A percentile compares a stretch with the other conserved stretches of the same genome.
Conservation (phyloP, 208 protist species). For the Leishmania turanica region DNA sequence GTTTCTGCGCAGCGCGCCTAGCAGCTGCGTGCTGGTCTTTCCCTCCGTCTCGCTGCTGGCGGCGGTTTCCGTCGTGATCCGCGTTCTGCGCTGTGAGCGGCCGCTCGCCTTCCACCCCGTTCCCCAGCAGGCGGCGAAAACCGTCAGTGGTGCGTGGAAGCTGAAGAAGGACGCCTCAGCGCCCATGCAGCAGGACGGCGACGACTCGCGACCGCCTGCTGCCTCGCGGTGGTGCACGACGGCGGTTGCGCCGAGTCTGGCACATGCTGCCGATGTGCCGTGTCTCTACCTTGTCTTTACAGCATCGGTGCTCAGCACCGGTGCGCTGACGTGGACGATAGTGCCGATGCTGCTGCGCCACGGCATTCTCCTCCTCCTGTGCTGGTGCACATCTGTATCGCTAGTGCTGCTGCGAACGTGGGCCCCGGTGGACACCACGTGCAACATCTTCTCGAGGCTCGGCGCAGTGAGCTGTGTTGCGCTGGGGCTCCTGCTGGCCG, state of each 20-base stretch:
- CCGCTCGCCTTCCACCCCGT: conserved; percentile 16
- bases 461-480: background rate
- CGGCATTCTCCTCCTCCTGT: background rate
- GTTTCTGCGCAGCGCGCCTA: conserved; percentile 17
- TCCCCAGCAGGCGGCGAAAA: background rate
- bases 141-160: background rate
- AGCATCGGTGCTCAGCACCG: conserved; percentile 22
- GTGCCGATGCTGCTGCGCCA: conserved; percentile 7
- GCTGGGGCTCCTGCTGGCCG: conserved; percentile 7
- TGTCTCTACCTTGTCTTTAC: conserved; percentile 21
- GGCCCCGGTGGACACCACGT: background rate
- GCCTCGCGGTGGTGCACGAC: conserved; percentile 36
- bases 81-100: conserved; percentile 11
- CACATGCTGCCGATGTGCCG: conserved; percentile 27
- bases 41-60: conserved; percentile 24
- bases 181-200: conserved; percentile 13
- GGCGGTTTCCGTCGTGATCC: conserved; percentile 22
- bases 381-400: background rate
- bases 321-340: conserved; percentile 18
- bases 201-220: conserved; percentile 25
- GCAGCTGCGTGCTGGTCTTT: conserved; percentile 21
- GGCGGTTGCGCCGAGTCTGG: conserved; percentile 26
- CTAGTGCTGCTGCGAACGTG: conserved; percentile 10
- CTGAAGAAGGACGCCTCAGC: background rate
- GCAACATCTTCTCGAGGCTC: conserved; percentile 7